Evolutionary conservation across 805 yeast species (phyloP).

Genomic region (Suhomyces vadensis): DNA sequence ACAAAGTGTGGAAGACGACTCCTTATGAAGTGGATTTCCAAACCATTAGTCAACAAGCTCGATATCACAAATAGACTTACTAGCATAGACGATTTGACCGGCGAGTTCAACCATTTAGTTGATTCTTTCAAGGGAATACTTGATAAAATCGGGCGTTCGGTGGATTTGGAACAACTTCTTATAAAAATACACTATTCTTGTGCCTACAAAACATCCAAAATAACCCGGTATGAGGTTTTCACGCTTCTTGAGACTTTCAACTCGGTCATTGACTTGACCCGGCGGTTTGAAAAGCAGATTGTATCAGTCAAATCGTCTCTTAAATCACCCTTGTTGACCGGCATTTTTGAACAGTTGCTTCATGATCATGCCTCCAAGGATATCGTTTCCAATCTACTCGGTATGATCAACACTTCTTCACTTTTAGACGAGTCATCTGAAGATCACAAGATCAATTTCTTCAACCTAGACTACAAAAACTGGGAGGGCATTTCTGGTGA

Average conservation of each 20-base stretch:
- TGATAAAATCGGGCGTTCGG: constrained; percentile 25
- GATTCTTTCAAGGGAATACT: constrained; percentile 32
- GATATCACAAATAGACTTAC: constrained; percentile 61
- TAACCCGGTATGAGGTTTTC: constrained; percentile 34
- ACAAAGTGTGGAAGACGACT: constrained; percentile 75
- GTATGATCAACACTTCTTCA: constrained; percentile 52
- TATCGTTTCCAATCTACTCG: constrained; percentile 36
- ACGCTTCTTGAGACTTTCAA: constrained; percentile 30
- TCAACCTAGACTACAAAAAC: constrained; percentile 33
- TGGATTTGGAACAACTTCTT: constrained; percentile 37
- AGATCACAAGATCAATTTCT: constrained; percentile 47
- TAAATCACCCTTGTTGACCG: constrained; percentile 33
- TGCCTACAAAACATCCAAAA: constrained; percentile 24
- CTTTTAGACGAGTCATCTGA: constrained; percentile 53
- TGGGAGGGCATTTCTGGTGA: constrained; percentile 43
- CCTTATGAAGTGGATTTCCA: constrained; percentile 69
- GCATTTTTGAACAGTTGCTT: constrained; percentile 40
- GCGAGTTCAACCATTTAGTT: constrained; percentile 31
- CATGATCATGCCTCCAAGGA: constrained; percentile 26
- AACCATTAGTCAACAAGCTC: constrained; percentile 61
- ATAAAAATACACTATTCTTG: constrained; percentile 42
- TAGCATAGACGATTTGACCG: constrained; percentile 45
- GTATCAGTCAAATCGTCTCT: constrained; percentile 35
- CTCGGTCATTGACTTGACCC: constrained; percentile 26
- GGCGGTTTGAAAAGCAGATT: constrained; percentile 38